phyloP scores from a whole-genome alignment of 164 flowering plant species.

The Chimonanthus salicifolius region DNA sequence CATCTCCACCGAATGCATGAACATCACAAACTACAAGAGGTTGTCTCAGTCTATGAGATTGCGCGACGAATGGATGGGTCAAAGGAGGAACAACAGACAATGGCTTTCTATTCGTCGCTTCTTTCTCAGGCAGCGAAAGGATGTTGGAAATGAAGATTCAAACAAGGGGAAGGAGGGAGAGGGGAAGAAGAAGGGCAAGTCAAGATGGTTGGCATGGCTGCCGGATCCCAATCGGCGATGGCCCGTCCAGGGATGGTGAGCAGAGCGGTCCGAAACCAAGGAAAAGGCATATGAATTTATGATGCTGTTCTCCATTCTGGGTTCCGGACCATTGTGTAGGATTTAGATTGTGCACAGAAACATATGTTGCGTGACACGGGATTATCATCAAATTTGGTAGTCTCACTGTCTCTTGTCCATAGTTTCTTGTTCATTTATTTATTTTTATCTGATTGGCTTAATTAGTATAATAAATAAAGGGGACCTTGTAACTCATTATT shows the following conservation, averaged over 20 bases:
- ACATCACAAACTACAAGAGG: conserved; percentile 21
- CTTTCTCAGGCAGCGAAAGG: background rate
- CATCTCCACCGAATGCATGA: conserved; percentile 12
- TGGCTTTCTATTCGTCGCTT: conserved; percentile 4
- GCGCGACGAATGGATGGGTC: background rate
- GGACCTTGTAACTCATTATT: too few species aligned
- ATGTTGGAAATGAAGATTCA: background rate
- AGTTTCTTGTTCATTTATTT: too few species aligned
- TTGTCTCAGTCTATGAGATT: conserved; percentile 19
- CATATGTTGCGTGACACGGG: too few species aligned
- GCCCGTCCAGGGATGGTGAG: conserved; percentile 38
- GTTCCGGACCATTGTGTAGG: too few species aligned
- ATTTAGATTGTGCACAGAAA: too few species aligned
- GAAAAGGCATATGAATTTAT: background rate
- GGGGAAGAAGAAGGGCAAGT: conserved; percentile 3
- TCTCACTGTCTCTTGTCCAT: too few species aligned
- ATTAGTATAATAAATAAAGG: too few species aligned
- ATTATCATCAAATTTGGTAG: too few species aligned
- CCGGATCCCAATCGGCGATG: conserved; percentile 31
- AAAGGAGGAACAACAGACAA: background rate
- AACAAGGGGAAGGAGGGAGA: background rate
- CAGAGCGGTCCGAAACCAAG: background rate
- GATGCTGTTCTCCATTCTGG: too few species aligned
- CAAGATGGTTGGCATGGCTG: conserved; percentile 21
- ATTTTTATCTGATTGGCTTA: too few species aligned